A percentile compares a stretch with the other conserved stretches of the same genome.
Conservation (phyloP, 2,329 filamentous ascomycete species). For the Colletotrichum spaethianum region DNA sequence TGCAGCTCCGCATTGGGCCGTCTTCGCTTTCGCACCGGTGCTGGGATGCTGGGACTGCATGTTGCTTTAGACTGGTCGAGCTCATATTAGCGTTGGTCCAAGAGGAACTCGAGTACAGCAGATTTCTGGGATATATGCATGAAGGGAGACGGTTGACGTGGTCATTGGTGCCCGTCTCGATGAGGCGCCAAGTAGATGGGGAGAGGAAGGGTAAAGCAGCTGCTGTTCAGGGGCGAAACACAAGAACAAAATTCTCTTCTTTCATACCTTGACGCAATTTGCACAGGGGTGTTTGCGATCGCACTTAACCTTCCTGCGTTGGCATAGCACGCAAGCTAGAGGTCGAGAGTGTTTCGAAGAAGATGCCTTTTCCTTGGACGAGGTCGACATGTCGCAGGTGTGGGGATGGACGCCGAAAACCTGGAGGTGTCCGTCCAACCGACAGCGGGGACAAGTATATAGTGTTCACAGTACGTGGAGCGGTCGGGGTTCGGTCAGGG, state of each 20-base stretch:
- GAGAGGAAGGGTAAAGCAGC: neutral
- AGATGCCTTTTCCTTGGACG: constrained; percentile 17
- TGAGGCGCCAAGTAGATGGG: neutral
- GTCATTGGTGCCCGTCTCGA: neutral
- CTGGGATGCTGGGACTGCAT: constrained; percentile 72
- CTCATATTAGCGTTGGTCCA: neutral
- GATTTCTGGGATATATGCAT: neutral
- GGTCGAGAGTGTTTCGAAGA: constrained; percentile 43
- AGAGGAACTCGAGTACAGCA: neutral
- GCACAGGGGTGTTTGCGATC: constrained; percentile 71
- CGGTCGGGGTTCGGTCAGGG: constrained; percentile 12
- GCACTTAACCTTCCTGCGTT: constrained; percentile 74
- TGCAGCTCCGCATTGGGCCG: constrained; percentile 73
- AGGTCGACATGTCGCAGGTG: constrained; percentile 23
- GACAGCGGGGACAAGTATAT: constrained; percentile 30
- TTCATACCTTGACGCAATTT: constrained; percentile 63
- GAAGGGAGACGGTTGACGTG: neutral
- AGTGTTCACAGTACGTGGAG: neutral
- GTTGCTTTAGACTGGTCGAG: constrained; percentile 47
- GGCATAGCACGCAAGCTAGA: constrained; percentile 66
- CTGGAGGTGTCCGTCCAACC: constrained; percentile 3
- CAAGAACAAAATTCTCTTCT: too few relatives aligned
- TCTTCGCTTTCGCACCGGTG: constrained; percentile 70
- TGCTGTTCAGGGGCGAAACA: neutral
- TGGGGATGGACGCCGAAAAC: neutral